Evolutionary conservation across 768 basidiomycete genomes (phyloP), one percentile per base, ranked within the genome.

Genomic region (Mycena polygramma): DNA sequence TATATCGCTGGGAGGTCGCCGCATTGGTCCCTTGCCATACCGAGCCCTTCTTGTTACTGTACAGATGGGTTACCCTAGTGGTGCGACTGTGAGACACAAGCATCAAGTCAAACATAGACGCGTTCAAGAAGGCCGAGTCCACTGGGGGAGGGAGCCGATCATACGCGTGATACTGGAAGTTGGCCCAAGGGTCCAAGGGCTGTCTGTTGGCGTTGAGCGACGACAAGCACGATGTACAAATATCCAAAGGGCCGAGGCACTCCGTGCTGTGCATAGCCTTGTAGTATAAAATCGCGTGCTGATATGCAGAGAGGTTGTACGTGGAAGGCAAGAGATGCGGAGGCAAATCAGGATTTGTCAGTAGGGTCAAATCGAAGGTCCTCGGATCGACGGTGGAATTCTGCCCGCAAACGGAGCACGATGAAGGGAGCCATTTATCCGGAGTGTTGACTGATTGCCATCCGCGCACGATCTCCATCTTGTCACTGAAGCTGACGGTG

Each of bases 131-230:
- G 7, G 39, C 39, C 7, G 17, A 3, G 9, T 9, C 2, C 17
- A 58, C 41, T 17, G 11, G 10, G 1, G 5, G 30, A 5, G 57
- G 57, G 1, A 58, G 43, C 17, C 19, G 4, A 6, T 30, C 43
- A 60, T 26, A 13, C 5, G 24, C 58, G 20, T 60, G 48, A 19
- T 60, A 60, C 19, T 60, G 58, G 19, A 48, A 60, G 15, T 60
- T 60, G 2, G 58, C 58, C 22, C 43, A 19, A 6, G 58, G 17
- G 36, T 60, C 35, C 2, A 46, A 3, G 11, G 58, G 58, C 45
- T 60, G 58, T 30, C 30, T 39, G 2, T 30, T 30, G 2, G 30
- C 11, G 6, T 19, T 7, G 3, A 60, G 58, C 4, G 26, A 26
- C 5, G 15, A 30, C 7, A 17, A 3, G 26, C 58, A 60, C 10